A percentile compares a stretch with the other conserved stretches of the same genome.
phyloP scores from a whole-genome alignment of 805 yeast species.

The Wickerhamiella galacta region DNA sequence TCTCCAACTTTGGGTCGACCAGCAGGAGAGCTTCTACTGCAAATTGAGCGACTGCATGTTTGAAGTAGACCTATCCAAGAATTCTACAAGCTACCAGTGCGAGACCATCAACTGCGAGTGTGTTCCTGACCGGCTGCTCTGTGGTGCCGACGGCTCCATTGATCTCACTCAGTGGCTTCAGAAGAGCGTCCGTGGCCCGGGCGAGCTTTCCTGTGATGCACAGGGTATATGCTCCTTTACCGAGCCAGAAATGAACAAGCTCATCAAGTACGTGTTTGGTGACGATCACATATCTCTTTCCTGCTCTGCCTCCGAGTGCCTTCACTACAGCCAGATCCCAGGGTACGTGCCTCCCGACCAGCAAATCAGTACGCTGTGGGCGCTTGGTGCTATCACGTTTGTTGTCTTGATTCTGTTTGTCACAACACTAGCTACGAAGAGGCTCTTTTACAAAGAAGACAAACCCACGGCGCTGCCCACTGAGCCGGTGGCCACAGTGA shows the following conservation, averaged over 20 bases:
- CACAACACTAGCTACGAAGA: constrained; percentile 3
- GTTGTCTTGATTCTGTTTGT: constrained; percentile 12
- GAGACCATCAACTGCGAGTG: constrained; percentile 70
- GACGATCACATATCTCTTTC: constrained; percentile 71
- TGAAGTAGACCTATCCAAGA: constrained; percentile 40
- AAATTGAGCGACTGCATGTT: constrained; percentile 60
- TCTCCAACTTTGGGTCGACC: constrained; percentile 93
- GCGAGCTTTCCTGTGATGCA: constrained; percentile 67
- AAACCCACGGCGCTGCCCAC: constrained; percentile 1
- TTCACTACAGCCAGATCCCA: constrained; percentile 84
- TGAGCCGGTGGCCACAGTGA: constrained; percentile 5
- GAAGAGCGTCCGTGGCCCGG: constrained; percentile 86
- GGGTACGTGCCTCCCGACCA: constrained; percentile 61
- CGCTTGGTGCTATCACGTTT: constrained; percentile 13
- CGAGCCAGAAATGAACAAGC: constrained; percentile 91
- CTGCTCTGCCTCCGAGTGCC: constrained; percentile 79
- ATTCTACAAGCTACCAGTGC: constrained; percentile 65
- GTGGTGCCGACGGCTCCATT: constrained; percentile 88
- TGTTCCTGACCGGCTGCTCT: constrained; percentile 79
- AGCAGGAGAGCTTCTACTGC: constrained; percentile 80
- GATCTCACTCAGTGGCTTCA: constrained; percentile 86
- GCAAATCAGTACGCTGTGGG: constrained; percentile 13
- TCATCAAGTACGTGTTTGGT: constrained; percentile 85
- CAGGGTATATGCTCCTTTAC: constrained; percentile 56
- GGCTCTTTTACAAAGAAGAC: constrained; percentile 3